Evolutionary conservation across 1,284 basidiomycete genomes (phyloP).

Genomic region (Ceraceosorus guamensis): DNA sequence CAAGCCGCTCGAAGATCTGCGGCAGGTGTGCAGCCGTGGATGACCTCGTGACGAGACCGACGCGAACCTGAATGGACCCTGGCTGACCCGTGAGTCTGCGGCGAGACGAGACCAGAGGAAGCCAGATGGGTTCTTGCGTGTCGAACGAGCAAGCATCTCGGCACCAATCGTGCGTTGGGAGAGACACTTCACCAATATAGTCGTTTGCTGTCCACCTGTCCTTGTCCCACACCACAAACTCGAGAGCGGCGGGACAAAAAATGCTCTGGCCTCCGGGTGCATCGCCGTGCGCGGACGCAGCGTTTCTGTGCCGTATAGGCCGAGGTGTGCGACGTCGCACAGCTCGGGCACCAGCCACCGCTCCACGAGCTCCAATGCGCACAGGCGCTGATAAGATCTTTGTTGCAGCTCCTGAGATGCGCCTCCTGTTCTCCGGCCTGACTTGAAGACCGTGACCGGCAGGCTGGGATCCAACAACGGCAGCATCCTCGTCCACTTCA

Average conservation of each 20-base stretch:
- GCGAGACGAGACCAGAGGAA: slow-evolving; percentile 29
- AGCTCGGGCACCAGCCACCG: slow-evolving; percentile 31
- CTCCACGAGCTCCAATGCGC: slow-evolving; percentile 12
- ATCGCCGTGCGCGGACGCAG: background rate
- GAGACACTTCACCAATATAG: slow-evolving; percentile 78
- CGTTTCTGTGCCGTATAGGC: slow-evolving; percentile 24
- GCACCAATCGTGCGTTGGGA: slow-evolving; percentile 77
- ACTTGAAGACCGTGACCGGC: no score
- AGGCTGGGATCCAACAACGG: no score
- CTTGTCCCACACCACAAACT: slow-evolving; percentile 88
- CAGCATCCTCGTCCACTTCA: background rate
- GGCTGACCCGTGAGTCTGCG: slow-evolving; percentile 18
- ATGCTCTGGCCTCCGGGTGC: slow-evolving; percentile 1
- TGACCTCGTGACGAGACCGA: slow-evolving; percentile 25
- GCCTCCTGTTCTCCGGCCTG: background rate
- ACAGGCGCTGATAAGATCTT: slow-evolving; percentile 33
- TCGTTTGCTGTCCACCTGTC: slow-evolving; percentile 67
- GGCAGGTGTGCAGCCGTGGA: slow-evolving; percentile 2
- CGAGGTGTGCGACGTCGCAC: slow-evolving; percentile 26
- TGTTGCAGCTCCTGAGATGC: slow-evolving; percentile 19
- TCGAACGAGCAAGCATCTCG: slow-evolving; percentile 15
- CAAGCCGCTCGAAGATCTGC: slow-evolving; percentile 14
- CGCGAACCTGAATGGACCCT: slow-evolving; percentile 31
- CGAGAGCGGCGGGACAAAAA: slow-evolving; percentile 54
- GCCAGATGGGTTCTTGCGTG: slow-evolving; percentile 14